Evolutionary conservation across 2,329 filamentous ascomycete species (phyloP).

Genomic region (Exutisphaerella laricina): DNA sequence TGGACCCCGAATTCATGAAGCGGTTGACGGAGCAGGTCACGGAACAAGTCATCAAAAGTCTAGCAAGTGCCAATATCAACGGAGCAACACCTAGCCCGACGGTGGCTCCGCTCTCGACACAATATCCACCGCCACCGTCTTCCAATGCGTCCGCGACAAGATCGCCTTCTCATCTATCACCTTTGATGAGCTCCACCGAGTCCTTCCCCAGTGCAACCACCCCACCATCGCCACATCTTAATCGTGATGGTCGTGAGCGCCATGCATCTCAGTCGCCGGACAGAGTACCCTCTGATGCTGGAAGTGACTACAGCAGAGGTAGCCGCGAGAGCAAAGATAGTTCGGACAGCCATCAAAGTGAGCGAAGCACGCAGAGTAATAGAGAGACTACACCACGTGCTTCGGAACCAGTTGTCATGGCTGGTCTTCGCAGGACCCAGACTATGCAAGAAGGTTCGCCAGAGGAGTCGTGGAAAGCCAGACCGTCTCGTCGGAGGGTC

Average conservation of each 20-base stretch:
- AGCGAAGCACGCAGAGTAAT: conserved; percentile 18
- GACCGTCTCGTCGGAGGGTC: conserved; percentile 11
- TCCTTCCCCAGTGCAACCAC: conserved; percentile 49
- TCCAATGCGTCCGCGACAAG: conserved; percentile 33
- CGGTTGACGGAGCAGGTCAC: conserved; percentile 56
- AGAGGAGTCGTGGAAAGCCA: conserved; percentile 9
- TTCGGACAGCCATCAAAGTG: conserved; percentile 15
- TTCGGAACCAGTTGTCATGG: conserved; percentile 11
- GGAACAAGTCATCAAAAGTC: conserved; percentile 46
- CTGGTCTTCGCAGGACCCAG: conserved; percentile 15
- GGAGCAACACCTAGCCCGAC: conserved; percentile 21
- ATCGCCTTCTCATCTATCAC: conserved; percentile 30
- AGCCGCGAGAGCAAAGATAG: conserved; percentile 15
- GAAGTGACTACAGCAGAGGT: conserved; percentile 18
- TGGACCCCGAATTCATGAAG: conserved; percentile 57
- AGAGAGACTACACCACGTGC: conserved; percentile 21
- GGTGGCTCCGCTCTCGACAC: conserved; percentile 26
- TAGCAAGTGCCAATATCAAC: conserved; percentile 24
- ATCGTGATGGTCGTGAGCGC: conserved; percentile 13
- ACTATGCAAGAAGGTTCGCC: conserved; percentile 10
- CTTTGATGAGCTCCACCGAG: conserved; percentile 32
- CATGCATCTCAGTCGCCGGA: conserved; percentile 35
- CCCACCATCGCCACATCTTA: conserved; percentile 47
- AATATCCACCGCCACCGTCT: conserved; percentile 11
- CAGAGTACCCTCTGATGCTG: conserved; percentile 21